Percentiles rank a stretch among this genome's conserved stretches.
Conservation (phyloP, 352 stramenopile genomes). For the Aphanomyces cochlioides region DNA sequence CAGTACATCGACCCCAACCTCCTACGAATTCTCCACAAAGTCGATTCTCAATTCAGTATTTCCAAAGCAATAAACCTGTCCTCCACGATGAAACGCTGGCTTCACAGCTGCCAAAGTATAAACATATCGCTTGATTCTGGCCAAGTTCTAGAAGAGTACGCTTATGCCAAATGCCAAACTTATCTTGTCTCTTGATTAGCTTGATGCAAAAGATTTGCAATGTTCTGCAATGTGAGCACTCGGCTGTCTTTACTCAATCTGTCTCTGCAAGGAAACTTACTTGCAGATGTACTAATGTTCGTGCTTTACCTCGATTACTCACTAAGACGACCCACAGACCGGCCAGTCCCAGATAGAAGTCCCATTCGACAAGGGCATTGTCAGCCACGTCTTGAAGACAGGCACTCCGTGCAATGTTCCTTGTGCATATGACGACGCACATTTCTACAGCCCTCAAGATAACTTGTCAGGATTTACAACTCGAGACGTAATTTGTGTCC, state of each 20-base stretch:
- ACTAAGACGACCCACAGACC: conserved; percentile 37
- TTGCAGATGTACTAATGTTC: conserved; percentile 32
- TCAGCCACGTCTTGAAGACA: conserved; percentile 48
- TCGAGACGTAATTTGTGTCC: conserved; percentile 60
- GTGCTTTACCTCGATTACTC: conserved; percentile 35
- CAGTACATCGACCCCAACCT: conserved; percentile 79
- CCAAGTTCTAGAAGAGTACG: conserved; percentile 35
- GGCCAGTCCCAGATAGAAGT: conserved; percentile 53
- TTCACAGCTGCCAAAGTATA: conserved; percentile 60
- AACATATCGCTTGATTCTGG: conserved; percentile 50
- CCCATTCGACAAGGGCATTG: conserved; percentile 66
- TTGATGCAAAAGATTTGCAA: conserved; percentile 51
- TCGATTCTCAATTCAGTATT: conserved; percentile 85
- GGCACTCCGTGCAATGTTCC: conserved; percentile 59
- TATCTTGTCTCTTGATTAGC: conserved; percentile 24
- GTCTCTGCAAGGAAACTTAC: conserved; percentile 30
- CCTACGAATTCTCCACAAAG: conserved; percentile 73
- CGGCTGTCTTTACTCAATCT: conserved; percentile 52
- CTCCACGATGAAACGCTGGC: conserved; percentile 66
- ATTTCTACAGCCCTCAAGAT: conserved; percentile 74
- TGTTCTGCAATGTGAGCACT: conserved; percentile 68
- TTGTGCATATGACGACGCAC: conserved; percentile 64
- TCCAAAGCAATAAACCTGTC: conserved; percentile 69
- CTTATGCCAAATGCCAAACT: background rate
- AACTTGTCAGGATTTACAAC: conserved; percentile 57